Conservation (phyloP, 2,329 filamentous ascomycete species). For the Exutisphaerella laricina region DNA sequence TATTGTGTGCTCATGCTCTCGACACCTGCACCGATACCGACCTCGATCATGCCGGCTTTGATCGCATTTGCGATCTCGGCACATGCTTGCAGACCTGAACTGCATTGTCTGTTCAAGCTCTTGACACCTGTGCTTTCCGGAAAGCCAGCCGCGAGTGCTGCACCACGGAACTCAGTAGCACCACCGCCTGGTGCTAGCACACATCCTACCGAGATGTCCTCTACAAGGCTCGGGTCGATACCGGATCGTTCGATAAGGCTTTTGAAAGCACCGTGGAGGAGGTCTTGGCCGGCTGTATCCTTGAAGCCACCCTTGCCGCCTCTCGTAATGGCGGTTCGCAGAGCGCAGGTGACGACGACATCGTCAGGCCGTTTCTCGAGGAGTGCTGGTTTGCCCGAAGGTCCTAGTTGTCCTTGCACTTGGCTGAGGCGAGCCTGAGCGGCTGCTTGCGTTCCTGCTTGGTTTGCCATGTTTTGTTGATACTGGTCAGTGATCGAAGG, state of each 20-base stretch:
- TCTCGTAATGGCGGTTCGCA: conserved; percentile 87
- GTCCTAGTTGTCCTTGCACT: conserved; percentile 52
- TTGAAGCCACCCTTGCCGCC: conserved; percentile 93
- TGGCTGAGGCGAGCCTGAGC: conserved; percentile 48
- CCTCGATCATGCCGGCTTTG: conserved; percentile 83
- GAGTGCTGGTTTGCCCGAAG: conserved; percentile 41
- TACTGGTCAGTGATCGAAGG: too few relatives aligned
- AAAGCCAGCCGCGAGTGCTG: conserved; percentile 84
- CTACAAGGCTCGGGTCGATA: conserved; percentile 81
- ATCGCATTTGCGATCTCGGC: conserved; percentile 95
- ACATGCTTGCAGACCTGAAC: conserved; percentile 83
- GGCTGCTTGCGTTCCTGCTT: conserved; percentile 17
- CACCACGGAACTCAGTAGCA: conserved; percentile 94
- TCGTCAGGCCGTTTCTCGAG: conserved; percentile 55
- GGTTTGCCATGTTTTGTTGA: conserved; percentile 19
- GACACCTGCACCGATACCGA: conserved; percentile 89
- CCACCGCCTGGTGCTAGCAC: conserved; percentile 90
- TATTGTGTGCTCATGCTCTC: conserved; percentile 96
- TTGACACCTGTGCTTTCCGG: conserved; percentile 78
- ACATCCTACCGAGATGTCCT: conserved; percentile 87
- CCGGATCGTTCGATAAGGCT: conserved; percentile 76
- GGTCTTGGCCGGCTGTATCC: conserved; percentile 82
- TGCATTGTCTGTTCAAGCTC: conserved; percentile 90
- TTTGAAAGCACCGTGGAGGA: conserved; percentile 78
- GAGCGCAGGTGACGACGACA: conserved; percentile 85